Conservation (phyloP, 192 early-diverging fungal genomes). For the Thoreauomyces humboldtii region DNA sequence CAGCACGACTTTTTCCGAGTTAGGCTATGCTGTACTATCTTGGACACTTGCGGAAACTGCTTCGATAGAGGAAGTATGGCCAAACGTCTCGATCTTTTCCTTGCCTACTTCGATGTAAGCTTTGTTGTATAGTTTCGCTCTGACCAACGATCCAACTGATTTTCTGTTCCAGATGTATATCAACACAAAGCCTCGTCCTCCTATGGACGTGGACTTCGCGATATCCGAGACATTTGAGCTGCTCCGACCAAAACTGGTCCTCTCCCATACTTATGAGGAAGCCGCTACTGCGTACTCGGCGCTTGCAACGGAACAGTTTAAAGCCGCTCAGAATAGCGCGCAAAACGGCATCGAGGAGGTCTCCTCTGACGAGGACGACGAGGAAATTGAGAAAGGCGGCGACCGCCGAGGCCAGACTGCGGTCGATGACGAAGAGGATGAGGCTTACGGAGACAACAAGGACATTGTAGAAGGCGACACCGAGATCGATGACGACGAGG, state of each 20-base stretch:
- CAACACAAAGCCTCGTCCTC: conserved; percentile 72
- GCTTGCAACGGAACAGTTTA: conserved; percentile 50
- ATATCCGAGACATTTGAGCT: conserved; percentile 75
- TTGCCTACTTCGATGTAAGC: conserved; percentile 75
- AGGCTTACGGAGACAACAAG: conserved; percentile 10
- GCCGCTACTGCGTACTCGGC: conserved; percentile 67
- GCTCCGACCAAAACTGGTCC: conserved; percentile 55
- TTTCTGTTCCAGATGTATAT: conserved; percentile 74
- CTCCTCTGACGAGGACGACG: conserved; percentile 43
- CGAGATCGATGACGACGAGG: conserved; percentile 65
- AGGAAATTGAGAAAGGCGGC: conserved; percentile 44
- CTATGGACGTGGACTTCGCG: conserved; percentile 88
- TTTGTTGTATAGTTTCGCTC: neutral
- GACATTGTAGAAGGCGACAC: conserved; percentile 48
- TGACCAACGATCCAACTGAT: neutral
- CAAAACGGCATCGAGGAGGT: conserved; percentile 25
- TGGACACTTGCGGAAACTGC: conserved; percentile 84
- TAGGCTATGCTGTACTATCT: conserved; percentile 78
- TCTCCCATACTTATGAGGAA: conserved; percentile 74
- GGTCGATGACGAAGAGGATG: conserved; percentile 36
- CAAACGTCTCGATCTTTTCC: conserved; percentile 69
- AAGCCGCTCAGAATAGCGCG: conserved; percentile 43
- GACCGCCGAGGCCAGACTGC: conserved; percentile 15
- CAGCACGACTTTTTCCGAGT: conserved; percentile 90
- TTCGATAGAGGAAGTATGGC: conserved; percentile 68